phyloP scores from a whole-genome alignment of 2,329 filamentous ascomycete genomes.

The Pyrenophora tritici-repentis region DNA sequence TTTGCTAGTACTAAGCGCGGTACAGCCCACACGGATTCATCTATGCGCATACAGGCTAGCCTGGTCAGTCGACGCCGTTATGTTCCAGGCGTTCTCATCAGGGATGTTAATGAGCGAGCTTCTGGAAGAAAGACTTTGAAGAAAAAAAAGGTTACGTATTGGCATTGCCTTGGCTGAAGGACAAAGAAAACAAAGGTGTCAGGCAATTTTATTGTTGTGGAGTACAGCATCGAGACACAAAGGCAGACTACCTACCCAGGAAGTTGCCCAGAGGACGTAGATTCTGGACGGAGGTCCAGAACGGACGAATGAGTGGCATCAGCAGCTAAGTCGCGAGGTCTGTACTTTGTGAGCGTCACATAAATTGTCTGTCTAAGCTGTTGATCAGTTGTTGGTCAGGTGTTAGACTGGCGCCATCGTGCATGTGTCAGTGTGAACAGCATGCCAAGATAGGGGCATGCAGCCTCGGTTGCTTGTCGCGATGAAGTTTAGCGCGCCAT shows the following conservation, averaged over 20 bases:
- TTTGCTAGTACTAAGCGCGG: too few species aligned
- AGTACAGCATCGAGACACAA: not conserved
- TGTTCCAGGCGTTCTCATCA: not conserved
- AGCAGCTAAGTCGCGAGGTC: not conserved
- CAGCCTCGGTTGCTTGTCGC: conserved; percentile 20
- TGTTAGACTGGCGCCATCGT: not conserved
- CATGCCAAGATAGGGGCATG: conserved; percentile 14
- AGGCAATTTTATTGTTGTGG: not conserved
- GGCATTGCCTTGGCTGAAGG: too few species aligned
- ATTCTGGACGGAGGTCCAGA: not conserved
- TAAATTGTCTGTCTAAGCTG: not conserved
- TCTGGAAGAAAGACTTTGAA: too few species aligned
- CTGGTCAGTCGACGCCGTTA: not conserved
- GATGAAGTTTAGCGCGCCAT: conserved; percentile 8
- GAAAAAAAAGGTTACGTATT: too few species aligned
- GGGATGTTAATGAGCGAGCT: not conserved
- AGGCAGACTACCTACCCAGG: too few species aligned
- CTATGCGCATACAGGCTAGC: too few species aligned
- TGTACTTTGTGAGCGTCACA: not conserved
- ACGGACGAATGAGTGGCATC: not conserved
- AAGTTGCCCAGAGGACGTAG: not conserved
- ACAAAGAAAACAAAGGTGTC: not conserved
- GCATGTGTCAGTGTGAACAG: conserved; percentile 2
- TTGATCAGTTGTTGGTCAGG: not conserved
- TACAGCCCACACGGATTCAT: too few species aligned